Base-by-base conservation (phyloP, 1,284 basidiomycete species). In the Cutaneotrichosporon dermatis region DNA sequence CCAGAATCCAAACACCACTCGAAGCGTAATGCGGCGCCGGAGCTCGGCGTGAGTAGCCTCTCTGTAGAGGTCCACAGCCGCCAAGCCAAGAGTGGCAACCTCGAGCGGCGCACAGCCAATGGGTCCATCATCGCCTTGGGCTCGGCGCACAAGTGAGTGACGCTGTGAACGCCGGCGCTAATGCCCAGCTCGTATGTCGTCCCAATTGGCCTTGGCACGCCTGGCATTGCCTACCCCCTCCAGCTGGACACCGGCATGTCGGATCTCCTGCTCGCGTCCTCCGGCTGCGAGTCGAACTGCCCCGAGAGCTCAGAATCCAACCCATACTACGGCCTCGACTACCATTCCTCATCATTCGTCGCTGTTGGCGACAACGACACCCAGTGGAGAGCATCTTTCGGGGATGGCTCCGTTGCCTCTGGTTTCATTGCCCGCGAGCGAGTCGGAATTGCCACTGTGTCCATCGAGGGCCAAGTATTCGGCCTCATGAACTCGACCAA, bases 401-500 rank as follows among this genome's bases (percentile, higher is more conserved):
- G 65, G 10, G 76, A 77, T 53, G 63, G 62, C 2, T 66, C 67
- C 0, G 50, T 55, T 8, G 72, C 72, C 7, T 58, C 61, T 25
- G 76, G 76, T 0, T 71, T 73, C 51, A 49, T 73, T 6, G 72
- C 67, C 2, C 59, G 58, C 13, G 76, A 77, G 51, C 65, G 44
- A 2, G 65, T 77, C 2, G 59, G 55, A 5, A 50, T 76, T 13
- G 68, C 68, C 11, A 50, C 58, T 2, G 48, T 62, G 1, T 51
- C 56, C 4, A 25, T 70, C n/a, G 54, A 59, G 7, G 60, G 62
- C 11, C 72, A 72, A 63, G 62, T 69, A 8, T 63, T 75, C 42
- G 72, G 75, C 6, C 13, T 78, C 33, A 68, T 78, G 64, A 74
- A 71, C 55, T 39, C 66, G 16, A 79, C 79, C 16, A 79, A 76